Conservation (phyloP, 2,329 filamentous ascomycete genomes). For the Cladosporium sp. region DNA sequence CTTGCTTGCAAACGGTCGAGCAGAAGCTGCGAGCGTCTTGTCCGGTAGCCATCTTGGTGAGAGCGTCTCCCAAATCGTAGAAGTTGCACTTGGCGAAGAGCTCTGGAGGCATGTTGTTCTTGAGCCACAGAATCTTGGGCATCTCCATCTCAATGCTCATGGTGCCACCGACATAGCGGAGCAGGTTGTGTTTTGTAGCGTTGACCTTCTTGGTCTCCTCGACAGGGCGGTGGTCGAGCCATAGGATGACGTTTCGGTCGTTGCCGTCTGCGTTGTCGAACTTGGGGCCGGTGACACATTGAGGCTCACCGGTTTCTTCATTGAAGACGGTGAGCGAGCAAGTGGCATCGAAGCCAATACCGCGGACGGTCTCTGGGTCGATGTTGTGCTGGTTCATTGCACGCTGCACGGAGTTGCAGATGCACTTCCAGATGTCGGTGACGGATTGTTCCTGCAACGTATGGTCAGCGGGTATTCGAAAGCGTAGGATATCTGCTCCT, state of each 20-base stretch:
- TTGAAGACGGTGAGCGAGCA: slow-evolving; percentile 93
- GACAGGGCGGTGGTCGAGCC: slow-evolving; percentile 92
- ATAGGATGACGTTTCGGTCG: slow-evolving; percentile 92
- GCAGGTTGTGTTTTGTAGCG: slow-evolving; percentile 82
- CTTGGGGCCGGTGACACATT: slow-evolving; percentile 84
- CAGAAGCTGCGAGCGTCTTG: slow-evolving; percentile 92
- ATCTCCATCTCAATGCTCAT: slow-evolving; percentile 99
- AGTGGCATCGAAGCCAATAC: slow-evolving; percentile 97
- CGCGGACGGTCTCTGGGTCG: slow-evolving; percentile 72
- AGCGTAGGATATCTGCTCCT: background rate
- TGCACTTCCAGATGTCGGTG: slow-evolving; percentile 92
- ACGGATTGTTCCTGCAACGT: slow-evolving; percentile 85
- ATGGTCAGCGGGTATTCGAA: slow-evolving; percentile 14
- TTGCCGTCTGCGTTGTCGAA: slow-evolving; percentile 75
- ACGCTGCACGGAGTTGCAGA: slow-evolving; percentile 82
- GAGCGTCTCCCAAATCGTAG: slow-evolving; percentile 88
- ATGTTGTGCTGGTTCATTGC: slow-evolving; percentile 81
- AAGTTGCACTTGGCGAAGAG: slow-evolving; percentile 93
- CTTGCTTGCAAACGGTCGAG: slow-evolving; percentile 96
- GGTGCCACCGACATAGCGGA: slow-evolving; percentile 93
- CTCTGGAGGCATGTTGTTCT: slow-evolving; percentile 94
- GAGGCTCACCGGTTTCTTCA: slow-evolving; percentile 83
- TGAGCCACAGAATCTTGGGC: slow-evolving; percentile 96
- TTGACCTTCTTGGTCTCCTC: slow-evolving; percentile 94
- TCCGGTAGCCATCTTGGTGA: slow-evolving; percentile 92